A percentile compares a stretch with the other conserved stretches of the same genome.
These are phyloP conservation scores for Microbotryum silenes-acaulis DNA, from an alignment of 1,284 basidiomycete genomes.

Conservation along the genomic window DNA sequence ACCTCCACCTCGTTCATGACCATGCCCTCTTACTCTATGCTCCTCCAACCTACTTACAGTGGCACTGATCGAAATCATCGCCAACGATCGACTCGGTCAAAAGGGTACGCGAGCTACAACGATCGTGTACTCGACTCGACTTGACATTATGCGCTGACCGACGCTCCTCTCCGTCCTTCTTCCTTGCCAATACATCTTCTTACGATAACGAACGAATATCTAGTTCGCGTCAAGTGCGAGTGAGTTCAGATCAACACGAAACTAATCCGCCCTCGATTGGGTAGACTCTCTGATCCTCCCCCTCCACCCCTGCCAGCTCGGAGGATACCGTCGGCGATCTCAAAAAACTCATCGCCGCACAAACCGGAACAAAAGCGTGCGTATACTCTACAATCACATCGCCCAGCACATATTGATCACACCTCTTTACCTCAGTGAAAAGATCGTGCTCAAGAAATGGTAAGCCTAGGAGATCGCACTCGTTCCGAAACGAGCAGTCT, in stretches of 20 bases:
- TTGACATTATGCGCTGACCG: too few species aligned
- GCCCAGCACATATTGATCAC: not conserved
- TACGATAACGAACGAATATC: not conserved
- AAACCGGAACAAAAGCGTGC: conserved; percentile 73
- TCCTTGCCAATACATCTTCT: not conserved
- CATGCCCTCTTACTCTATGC: too few species aligned
- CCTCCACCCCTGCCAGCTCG: conserved; percentile 54
- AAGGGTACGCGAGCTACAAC: conserved; percentile 58
- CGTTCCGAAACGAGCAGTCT: not conserved
- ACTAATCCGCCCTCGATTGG: too few species aligned
- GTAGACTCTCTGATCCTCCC: not conserved
- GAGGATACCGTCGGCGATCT: conserved; percentile 95
- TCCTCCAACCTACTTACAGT: conserved; percentile 14
- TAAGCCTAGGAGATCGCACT: conserved; percentile 41
- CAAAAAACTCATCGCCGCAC: conserved; percentile 92
- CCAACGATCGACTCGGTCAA: conserved; percentile 90
- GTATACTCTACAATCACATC: conserved; percentile 2
- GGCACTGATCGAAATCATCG: conserved; percentile 68
- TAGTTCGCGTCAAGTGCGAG: conserved; percentile 71
- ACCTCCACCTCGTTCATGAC: too few species aligned
- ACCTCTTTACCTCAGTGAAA: conserved; percentile 43
- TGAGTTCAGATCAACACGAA: conserved; percentile 9
- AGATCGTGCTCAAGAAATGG: conserved; percentile 98
- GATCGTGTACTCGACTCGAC: too few species aligned
- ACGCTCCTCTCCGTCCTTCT: too few species aligned